Evolutionary conservation across 2,329 filamentous ascomycete genomes (phyloP), one percentile per base, ranked within the genome.

Genomic region (Sarocladium kiliense): DNA sequence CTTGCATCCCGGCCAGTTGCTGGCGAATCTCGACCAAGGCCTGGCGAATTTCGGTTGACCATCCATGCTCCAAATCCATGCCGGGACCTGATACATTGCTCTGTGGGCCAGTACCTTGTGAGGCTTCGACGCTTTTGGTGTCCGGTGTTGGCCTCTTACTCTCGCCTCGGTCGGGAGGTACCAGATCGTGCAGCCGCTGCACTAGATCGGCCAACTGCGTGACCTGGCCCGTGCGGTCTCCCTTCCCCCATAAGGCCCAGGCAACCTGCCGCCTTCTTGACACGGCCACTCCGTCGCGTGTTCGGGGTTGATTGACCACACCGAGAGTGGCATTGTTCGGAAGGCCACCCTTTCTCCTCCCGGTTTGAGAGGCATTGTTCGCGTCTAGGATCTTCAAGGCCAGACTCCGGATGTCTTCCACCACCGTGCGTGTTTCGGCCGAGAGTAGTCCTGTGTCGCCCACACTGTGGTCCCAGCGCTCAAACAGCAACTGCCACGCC

Each of bases 381-480:
- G 7, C 39, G 39, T 18, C 9, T 42, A 23, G 9, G 9, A 7
- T 23, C 16, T 42, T 42, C 9, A 42, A 7, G 39, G 18, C 10
- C 19, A n/a, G 16, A n/a, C n/a, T n/a, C n/a, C 7, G 18, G 9
- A 42, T 7, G 39, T 42, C 19, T 42, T n/a, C 18, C 10, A 42
- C 39, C 16, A n/a, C 39, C 9, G 19, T 7, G 9, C 39, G 18
- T 42, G 18, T 42, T n/a, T 42, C 18, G n/a, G 49, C 25, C 2
- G 42, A 21, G 23, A 54, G 19, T 44, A 30, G 32, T 12, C 34
- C 49, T 1, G 42, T 0, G 11, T 56, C 23, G 10, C 65, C 65
- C 2, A 66, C 62, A 1, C 32, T 30, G 0, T 6, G 30, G 0
- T 62, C 65, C 63, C 63, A 67, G 9, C 57, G 36, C 19, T 62